phyloP scores from a whole-genome alignment of 768 basidiomycete genomes.

The Mycena galericulata region DNA sequence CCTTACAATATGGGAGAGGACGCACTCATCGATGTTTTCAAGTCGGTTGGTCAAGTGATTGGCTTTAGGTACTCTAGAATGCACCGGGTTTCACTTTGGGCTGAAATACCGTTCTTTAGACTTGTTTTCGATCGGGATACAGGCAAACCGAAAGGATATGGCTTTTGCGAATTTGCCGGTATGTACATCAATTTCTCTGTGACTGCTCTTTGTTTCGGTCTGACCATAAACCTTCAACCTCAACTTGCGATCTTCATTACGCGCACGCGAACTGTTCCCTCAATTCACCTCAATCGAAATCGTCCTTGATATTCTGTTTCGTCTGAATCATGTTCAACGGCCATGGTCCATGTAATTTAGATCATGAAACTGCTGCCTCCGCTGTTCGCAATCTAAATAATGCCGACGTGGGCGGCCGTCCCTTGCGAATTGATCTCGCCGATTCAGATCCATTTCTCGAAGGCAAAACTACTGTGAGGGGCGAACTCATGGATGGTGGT shows the following conservation, averaged over 20 bases:
- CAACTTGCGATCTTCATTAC: slow-evolving; percentile 17
- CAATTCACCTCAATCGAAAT: slow-evolving; percentile 15
- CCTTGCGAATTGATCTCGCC: slow-evolving; percentile 93
- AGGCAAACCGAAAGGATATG: slow-evolving; percentile 95
- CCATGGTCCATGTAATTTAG: slow-evolving; percentile 52
- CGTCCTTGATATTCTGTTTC: slow-evolving; percentile 21
- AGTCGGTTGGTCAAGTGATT: slow-evolving; percentile 87
- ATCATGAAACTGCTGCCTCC: slow-evolving; percentile 95
- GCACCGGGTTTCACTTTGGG: neutral
- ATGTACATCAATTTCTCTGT: slow-evolving; percentile 54
- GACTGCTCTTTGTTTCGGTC: slow-evolving; percentile 37
- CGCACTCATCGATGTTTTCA: slow-evolving; percentile 89
- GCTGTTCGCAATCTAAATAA: slow-evolving; percentile 97
- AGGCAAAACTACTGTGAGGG: slow-evolving; percentile 89
- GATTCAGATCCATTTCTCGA: slow-evolving; percentile 94
- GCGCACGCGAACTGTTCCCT: neutral
- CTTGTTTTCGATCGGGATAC: slow-evolving; percentile 92
- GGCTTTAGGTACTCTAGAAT: slow-evolving; percentile 77
- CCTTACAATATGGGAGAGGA: slow-evolving; percentile 94
- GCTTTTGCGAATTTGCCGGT: slow-evolving; percentile 95
- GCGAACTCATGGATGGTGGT: slow-evolving; percentile 81
- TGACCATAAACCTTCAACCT: slow-evolving; percentile 44
- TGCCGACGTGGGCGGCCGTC: slow-evolving; percentile 91
- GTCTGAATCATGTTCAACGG: slow-evolving; percentile 24
- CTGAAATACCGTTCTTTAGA: slow-evolving; percentile 52